These are phyloP conservation scores for Urostyla sp. DNA, from an alignment of 73 alveolate genomes.

Conservation along the genomic window DNA sequence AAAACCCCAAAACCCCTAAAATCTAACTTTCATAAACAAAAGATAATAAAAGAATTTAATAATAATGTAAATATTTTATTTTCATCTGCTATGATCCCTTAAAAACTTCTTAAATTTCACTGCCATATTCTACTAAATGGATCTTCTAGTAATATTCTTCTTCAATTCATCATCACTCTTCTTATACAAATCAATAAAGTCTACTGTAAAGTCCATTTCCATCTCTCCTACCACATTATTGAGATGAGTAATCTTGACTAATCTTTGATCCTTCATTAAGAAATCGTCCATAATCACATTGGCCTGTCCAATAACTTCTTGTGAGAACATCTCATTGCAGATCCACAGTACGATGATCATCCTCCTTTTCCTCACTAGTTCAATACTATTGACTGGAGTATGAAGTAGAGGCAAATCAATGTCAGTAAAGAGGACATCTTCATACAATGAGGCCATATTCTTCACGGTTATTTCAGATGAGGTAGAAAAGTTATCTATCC, in stretches of 20 bases:
- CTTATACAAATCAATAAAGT: too few relatives aligned
- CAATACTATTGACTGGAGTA: constrained; percentile 33
- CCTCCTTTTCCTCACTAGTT: constrained; percentile 16
- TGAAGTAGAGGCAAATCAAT: constrained; percentile 18
- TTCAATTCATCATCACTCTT: too few relatives aligned
- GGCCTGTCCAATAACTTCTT: constrained; percentile 39
- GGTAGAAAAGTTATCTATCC: constrained; percentile 21
- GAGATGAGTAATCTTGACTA: background rate
- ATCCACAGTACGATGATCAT: constrained; percentile 31
- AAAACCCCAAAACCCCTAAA: background rate
- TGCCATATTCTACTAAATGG: constrained; percentile 15
- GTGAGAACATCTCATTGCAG: constrained; percentile 1
- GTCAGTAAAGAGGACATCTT: constrained; percentile 1
- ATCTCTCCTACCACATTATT: constrained; percentile 4
- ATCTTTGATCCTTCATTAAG: background rate
- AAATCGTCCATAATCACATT: background rate
- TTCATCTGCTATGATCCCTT: constrained; percentile 54
- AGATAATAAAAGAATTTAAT: background rate
- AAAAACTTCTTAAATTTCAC: constrained; percentile 18
- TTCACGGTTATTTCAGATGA: constrained; percentile 12
- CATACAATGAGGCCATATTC: constrained; percentile 7
- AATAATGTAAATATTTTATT: background rate
- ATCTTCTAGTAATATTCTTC: background rate
- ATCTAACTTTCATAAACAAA: background rate
- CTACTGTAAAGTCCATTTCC: constrained; percentile 27